Evolutionary conservation across 495 filamentous ascomycete genomes (phyloP), one percentile per base, ranked within the genome.

Genomic region (Aspergillus taichungensis): DNA sequence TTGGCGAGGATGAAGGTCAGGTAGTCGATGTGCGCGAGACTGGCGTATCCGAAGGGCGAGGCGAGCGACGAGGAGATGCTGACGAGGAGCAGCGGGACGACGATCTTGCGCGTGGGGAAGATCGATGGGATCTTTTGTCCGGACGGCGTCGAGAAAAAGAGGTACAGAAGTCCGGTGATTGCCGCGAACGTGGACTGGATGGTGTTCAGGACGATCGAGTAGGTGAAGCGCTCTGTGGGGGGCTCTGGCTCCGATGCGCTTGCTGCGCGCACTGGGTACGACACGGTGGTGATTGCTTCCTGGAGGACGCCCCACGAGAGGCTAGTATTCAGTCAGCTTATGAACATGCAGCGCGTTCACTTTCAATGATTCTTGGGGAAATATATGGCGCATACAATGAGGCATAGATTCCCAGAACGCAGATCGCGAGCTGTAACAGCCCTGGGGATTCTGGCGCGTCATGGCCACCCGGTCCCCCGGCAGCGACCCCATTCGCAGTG

Each of bases 1-100:
- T 98, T 98, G 52, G 92, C 94, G 18, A 98, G 87, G 63, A 96
- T 91, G 72, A 90, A 98, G 13, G 92, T 98, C 59, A 98, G 84
- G 74, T 97, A 98, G 76, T 97, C 92, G 69, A 97, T 91, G 64
- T 98, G 91, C 32, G 82, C 77, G 36, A 98, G 82, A 37, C 80
- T 83, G 35, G 91, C 90, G 68, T 98, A 98, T 51, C 92, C 92
- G 54, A 98, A 97, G 28, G 92, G 92, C 6, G 82, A 85, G 13
- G 91, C 87, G 47, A 98, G 85, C 1, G 87, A 86, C 50, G 82
- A 84, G 14, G 86, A 94, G 37, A 95, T 67, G 53, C 88, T 85
- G 43, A 98, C 88, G 37, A 96, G 80, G 41, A 87, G 54, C 13
- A 98, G 73, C n/a, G 90, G 87, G 29, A 76, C 61, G 30, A 95